Evolutionary conservation across 257 asterid genomes (phyloP), one percentile per base, ranked within the genome.

Genomic region (Penstemon davidsonii): DNA sequence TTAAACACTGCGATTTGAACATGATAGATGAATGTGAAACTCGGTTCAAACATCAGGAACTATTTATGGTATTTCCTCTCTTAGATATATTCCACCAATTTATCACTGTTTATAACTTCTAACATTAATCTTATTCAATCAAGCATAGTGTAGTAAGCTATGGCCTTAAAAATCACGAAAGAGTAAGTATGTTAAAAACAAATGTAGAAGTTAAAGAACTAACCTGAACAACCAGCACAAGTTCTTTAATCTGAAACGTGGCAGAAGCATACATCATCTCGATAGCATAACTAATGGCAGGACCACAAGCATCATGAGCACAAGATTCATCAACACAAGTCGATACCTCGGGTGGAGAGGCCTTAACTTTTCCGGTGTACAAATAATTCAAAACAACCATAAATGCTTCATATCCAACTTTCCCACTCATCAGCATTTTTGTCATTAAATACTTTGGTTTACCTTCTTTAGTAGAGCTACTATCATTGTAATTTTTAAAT

Each of bases 231-330:
- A 82, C 81, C 81, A 80, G 59, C 61, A 84, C 87, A 62, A 92
- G 96, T 67, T 92, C 98, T 68, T 83, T 82, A 72, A 92, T 85
- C 82, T 86, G 90, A 74, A 92, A 89, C 10, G 73, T 77, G 55
- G 89, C 83, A 42, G 95, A 89, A 69, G 96, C 92, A 74, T 89
- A 87, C 92, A 92, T 89, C 85, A 92, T 87, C 51, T 87, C 95
- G 73, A 85, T 96, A 2, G 91, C 90, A 51, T 77, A 92, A 58
- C 55, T 76, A 60, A 92, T 87, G 36, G 98, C 92, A 3, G 98
- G 96, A 12, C 91, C 91, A 53, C 98, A 92, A 4, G 95, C 96
- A 57, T 82, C 89, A 59, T 92, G 98, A 44, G 78, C 79, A 54
- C 98, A 92, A 15, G 89, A 76, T 19, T 79, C 82, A 62, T 92